Evolutionary conservation across 768 basidiomycete species (phyloP), one percentile per base, ranked within the genome.

Genomic region (Tephrocybe sp.): DNA sequence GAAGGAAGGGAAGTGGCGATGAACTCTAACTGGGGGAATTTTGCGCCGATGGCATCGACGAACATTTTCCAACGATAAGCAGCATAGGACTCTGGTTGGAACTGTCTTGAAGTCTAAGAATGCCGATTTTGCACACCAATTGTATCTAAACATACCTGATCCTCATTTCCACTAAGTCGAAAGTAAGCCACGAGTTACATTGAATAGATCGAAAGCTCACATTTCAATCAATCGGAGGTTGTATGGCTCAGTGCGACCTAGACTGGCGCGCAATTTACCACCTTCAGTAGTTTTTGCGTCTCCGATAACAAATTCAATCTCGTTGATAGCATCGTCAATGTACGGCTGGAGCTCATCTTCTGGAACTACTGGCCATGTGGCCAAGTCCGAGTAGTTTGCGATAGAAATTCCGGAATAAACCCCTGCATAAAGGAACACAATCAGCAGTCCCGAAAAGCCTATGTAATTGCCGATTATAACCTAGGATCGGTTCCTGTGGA

Each of bases 311-410:
- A 51, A 51, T 34, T 41, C 37, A 19, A 51, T 51, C 44, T 45
- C 42, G 18, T 29, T 44, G 18, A 51, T 27, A n/a, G 43, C 44
- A 18, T 51, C 44, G 7, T 51, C 43, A 30, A 51, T 50, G 24
- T 50, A 50, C 13, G 69, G 67, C 19, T 64, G 58, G 9, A 72
- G 49, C 22, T 66, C 63, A 25, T 57, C 58, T 53, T 71, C 65
- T 1, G 68, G 65, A 15, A 72, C 64, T 10, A 66, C 57, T 13
- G 67, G 60, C 67, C 68, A 69, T 12, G 62, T 65, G n/a, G 60
- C 30, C n/a, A 69, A 58, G 37, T 70, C 66, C 10, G 66, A 68
- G 47, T 70, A 69, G 53, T 72, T 69, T 8, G 56, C 50, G 22
- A 57, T 63, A 25, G 61, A 62, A 41, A 63, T 64, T 10, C 62